Evolutionary conservation across 805 yeast species (phyloP).

Genomic region (Wickerhamomyces pijperi): DNA sequence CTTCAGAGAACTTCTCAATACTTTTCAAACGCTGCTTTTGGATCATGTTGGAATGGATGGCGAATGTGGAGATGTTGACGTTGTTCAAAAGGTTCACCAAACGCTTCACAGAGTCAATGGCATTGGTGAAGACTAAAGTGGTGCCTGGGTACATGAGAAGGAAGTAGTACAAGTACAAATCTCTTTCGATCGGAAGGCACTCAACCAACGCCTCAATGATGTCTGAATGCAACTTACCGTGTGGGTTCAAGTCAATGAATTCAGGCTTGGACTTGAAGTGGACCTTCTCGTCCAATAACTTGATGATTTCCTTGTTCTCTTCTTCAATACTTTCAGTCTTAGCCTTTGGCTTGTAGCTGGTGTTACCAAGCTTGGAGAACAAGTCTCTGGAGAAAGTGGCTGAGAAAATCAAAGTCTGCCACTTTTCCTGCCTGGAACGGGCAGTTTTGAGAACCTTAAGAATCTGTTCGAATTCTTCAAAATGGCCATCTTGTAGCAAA

Average conservation of each 20-base stretch:
- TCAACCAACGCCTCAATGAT: slow-evolving; percentile 83
- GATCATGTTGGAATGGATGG: slow-evolving; percentile 87
- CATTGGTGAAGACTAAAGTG: slow-evolving; percentile 84
- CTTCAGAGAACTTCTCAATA: slow-evolving; percentile 65
- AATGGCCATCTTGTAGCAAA: slow-evolving; percentile 89
- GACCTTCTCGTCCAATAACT: slow-evolving; percentile 56
- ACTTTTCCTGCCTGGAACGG: slow-evolving; percentile 33
- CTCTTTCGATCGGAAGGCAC: slow-evolving; percentile 85
- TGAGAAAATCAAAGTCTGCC: slow-evolving; percentile 89
- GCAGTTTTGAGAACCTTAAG: slow-evolving; percentile 48
- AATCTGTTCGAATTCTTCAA: slow-evolving; percentile 80
- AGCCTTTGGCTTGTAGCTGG: slow-evolving; percentile 20
- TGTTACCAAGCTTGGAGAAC: slow-evolving; percentile 58
- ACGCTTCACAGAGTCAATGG: slow-evolving; percentile 91
- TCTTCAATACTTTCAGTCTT: slow-evolving; percentile 19
- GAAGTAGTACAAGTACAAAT: slow-evolving; percentile 81
- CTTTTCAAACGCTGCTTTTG: slow-evolving; percentile 87
- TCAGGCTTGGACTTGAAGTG: slow-evolving; percentile 62
- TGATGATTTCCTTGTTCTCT: slow-evolving; percentile 47
- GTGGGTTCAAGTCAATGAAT: slow-evolving; percentile 80
- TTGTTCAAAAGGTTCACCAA: slow-evolving; percentile 64
- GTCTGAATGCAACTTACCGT: slow-evolving; percentile 61
- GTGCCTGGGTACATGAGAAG: slow-evolving; percentile 78
- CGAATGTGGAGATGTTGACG: slow-evolving; percentile 55
- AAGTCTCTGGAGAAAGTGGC: slow-evolving; percentile 85